Evolutionary conservation across 192 early-diverging fungal species (phyloP), one percentile per base, ranked within the genome.

Genomic region (Mortierella claussenii): DNA sequence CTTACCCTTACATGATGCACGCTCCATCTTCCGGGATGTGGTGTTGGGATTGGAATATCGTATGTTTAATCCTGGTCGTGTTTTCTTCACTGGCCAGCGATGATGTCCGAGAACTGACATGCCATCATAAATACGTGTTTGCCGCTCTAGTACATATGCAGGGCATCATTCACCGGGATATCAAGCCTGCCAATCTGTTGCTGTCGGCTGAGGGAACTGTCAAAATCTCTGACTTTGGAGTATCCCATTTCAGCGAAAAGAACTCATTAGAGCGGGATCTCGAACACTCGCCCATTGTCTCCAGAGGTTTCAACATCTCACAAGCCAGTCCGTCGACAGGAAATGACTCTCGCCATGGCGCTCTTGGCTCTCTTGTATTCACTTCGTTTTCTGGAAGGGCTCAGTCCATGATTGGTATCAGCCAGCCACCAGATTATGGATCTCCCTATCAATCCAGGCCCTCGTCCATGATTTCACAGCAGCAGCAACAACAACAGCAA

Each of bases 141-240:
- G 5, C 27, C 12, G 2, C 24, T 33, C 10, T 61, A 93, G 91
- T 98, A 47, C 96, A 98, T 70, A 91, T 91, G 64, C 94, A 93
- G 60, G 96, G 98, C 32, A 96, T 99, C 54, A 90, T 99, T 28
- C 98, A 99, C 69, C 85, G 97, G 24, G 98, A 99, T 61, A 94
- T 99, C 79, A 99, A 99, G 82, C 97, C 98, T 0, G 96, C 96
- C 23, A 99, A 99, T 74, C 73, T 99, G 48, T 83, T 99, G 23
- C 75, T 91, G 50, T 92, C 89, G 1, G 83, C 81, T 21, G 90
- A 91, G 13, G 81, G 85, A 6, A 71, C 85, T 4, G 95, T 98
- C 36, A 99, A 99, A 79, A 96, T 99, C 15, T 94, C 94, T 0
- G 98, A 99, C 68, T 99, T 99, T 91, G 98, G 98, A 42, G 96